A percentile compares a stretch with the other conserved stretches of the same genome.
phyloP scores from a whole-genome alignment of 345 rosid species.

The Cochlearia excelsa region DNA sequence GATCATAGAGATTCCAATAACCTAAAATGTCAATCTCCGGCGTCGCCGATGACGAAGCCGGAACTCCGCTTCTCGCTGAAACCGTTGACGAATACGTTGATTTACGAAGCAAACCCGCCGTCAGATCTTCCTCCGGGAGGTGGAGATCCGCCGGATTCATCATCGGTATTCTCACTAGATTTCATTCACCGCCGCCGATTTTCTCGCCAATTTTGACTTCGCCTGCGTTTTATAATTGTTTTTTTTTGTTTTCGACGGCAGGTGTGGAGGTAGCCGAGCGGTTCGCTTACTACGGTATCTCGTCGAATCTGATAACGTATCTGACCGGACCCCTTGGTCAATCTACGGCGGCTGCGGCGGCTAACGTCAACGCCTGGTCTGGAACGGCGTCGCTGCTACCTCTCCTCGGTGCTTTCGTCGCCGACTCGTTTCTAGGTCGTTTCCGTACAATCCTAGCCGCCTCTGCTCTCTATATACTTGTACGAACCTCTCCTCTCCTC shows the following conservation, averaged over 20 bases:
- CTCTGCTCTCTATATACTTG: slow-evolving; percentile 45
- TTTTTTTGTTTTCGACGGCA: slow-evolving; percentile 14
- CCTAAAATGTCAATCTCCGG: slow-evolving; percentile 28
- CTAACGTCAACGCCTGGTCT: slow-evolving; percentile 50
- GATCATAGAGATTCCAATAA: no score
- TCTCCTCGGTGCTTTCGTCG: slow-evolving; percentile 49
- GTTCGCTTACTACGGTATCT: slow-evolving; percentile 46
- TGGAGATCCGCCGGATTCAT: slow-evolving; percentile 56
- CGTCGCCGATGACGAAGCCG: slow-evolving; percentile 20
- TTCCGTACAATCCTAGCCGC: slow-evolving; percentile 49
- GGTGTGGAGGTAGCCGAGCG: slow-evolving; percentile 56
- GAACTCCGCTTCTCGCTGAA: slow-evolving; percentile 29
- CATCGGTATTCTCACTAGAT: slow-evolving; percentile 31
- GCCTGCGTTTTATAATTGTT: background rate
- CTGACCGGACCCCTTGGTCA: slow-evolving; percentile 49
- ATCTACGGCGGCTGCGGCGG: slow-evolving; percentile 50
- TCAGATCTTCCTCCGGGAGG: slow-evolving; percentile 40
- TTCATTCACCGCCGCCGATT: background rate
- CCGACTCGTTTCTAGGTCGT: slow-evolving; percentile 52
- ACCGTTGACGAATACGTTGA: slow-evolving; percentile 38
- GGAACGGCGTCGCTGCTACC: slow-evolving; percentile 49
- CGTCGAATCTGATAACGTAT: slow-evolving; percentile 46
- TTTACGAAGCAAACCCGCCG: slow-evolving; percentile 36
- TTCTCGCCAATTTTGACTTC: slow-evolving; percentile 7
- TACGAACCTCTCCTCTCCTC: slow-evolving; percentile 13